Conservation (phyloP, 2,329 filamentous ascomycete species). For the Pleomassaria siparia region DNA sequence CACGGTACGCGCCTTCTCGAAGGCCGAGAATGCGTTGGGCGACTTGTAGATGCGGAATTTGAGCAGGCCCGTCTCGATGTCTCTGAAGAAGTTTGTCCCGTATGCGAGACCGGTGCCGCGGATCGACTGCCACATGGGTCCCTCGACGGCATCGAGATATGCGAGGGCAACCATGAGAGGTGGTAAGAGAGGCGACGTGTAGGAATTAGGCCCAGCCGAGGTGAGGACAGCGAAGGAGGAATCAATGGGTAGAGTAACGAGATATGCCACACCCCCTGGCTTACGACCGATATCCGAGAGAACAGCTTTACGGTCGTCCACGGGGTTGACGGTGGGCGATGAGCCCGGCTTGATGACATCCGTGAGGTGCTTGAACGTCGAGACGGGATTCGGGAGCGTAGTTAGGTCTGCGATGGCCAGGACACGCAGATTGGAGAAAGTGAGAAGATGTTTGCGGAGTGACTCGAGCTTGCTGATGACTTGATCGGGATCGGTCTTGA, state of each 20-base stretch:
- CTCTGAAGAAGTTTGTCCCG: slow-evolving; percentile 76
- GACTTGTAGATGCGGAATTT: slow-evolving; percentile 88
- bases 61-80: slow-evolving; percentile 76
- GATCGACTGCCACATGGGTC: slow-evolving; percentile 90
- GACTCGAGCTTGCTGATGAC: slow-evolving; percentile 78
- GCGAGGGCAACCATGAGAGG: slow-evolving; percentile 84
- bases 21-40: slow-evolving; percentile 85
- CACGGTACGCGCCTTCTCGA: slow-evolving; percentile 72
- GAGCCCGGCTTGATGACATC: slow-evolving; percentile 53
- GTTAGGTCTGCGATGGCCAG: slow-evolving; percentile 80
- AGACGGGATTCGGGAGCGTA: slow-evolving; percentile 73
- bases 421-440: slow-evolving; percentile 80
- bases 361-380: slow-evolving; percentile 69
- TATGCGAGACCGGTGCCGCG: slow-evolving; percentile 94
- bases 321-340: slow-evolving; percentile 63
- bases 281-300: slow-evolving; percentile 73
- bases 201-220: slow-evolving; percentile 72
- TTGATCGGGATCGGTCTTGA: slow-evolving; percentile 72
- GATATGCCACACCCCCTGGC: slow-evolving; percentile 73
- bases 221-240: slow-evolving; percentile 84
- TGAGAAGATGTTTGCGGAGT: slow-evolving; percentile 74
- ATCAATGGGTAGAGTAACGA: slow-evolving; percentile 91
- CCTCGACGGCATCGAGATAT: slow-evolving; percentile 91
- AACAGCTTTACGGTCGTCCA: slow-evolving; percentile 69
- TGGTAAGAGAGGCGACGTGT: slow-evolving; percentile 75